Conservation (phyloP, 2,329 filamentous ascomycete genomes). For the Elsinoe fawcettii region DNA sequence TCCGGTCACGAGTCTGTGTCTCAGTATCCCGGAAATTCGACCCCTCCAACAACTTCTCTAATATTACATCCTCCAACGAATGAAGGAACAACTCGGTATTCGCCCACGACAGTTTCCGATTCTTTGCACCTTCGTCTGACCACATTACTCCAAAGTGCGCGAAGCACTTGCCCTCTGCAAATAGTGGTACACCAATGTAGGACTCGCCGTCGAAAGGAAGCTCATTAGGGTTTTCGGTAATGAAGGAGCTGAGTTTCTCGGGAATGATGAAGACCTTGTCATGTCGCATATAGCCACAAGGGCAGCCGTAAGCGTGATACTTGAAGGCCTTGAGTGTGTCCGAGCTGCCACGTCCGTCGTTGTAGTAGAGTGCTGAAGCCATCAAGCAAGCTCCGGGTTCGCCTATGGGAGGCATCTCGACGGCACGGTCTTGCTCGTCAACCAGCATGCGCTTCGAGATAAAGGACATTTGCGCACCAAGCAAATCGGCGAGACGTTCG, state of each 20-base stretch:
- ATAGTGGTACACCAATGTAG: constrained; percentile 60
- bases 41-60: constrained; percentile 50
- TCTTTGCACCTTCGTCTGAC: constrained; percentile 53
- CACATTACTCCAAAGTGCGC: constrained; percentile 67
- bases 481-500: constrained; percentile 55
- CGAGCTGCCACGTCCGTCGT: constrained; percentile 48
- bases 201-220: constrained; percentile 56
- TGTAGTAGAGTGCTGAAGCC: constrained; percentile 59
- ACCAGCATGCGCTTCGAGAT: constrained; percentile 57
- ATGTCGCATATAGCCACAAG: constrained; percentile 62
- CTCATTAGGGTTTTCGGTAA: constrained; percentile 53
- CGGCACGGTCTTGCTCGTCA: constrained; percentile 50
- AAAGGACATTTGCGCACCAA: constrained; percentile 60
- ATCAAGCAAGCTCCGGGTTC: constrained; percentile 56
- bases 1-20: constrained; percentile 24
- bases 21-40: constrained; percentile 37
- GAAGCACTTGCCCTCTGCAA: constrained; percentile 57
- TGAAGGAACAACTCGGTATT: constrained; percentile 62
- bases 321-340: constrained; percentile 53
- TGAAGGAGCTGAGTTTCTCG: constrained; percentile 50
- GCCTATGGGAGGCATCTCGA: constrained; percentile 54
- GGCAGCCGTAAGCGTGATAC: constrained; percentile 57
- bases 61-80: constrained; percentile 59
- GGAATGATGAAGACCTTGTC: constrained; percentile 64
- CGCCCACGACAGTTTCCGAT: constrained; percentile 53